These are phyloP conservation scores for Vachellia pachyceras DNA, from an alignment of 306 rosid genomes.

Conservation along the genomic window DNA sequence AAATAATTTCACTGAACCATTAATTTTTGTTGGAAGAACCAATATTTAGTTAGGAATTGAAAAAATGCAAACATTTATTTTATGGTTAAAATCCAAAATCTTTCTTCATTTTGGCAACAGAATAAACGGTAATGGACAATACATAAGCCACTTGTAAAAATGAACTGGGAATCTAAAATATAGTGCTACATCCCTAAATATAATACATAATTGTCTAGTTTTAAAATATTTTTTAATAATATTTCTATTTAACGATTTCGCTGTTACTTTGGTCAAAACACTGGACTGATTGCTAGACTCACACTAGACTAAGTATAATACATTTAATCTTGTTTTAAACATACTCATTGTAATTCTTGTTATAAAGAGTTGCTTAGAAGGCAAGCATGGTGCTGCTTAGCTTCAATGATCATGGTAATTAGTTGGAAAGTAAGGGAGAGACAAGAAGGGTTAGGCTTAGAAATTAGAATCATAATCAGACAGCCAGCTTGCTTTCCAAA, in stretches of 20 bases:
- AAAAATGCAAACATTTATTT: not conserved
- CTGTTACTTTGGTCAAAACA: too few species aligned
- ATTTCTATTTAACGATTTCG: too few species aligned
- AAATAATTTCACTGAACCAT: not conserved
- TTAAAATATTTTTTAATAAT: too few species aligned
- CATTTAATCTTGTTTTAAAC: too few species aligned
- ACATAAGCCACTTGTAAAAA: too few species aligned
- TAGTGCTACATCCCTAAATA: too few species aligned
- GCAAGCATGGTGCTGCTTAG: slow-evolving; percentile 54
- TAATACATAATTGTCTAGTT: too few species aligned
- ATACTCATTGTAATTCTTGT: too few species aligned
- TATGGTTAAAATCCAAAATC: not conserved
- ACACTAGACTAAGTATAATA: not conserved
- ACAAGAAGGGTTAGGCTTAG: not conserved
- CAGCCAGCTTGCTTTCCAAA: slow-evolving; percentile 38
- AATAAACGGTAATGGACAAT: too few species aligned
- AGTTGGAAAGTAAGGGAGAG: slow-evolving; percentile 29
- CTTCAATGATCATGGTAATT: slow-evolving; percentile 31
- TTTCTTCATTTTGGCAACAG: not conserved
- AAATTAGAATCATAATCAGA: not conserved
- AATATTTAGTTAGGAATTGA: not conserved
- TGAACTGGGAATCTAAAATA: too few species aligned
- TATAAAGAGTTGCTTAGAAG: slow-evolving; percentile 52
- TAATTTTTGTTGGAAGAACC: too few species aligned
- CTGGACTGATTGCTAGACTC: too few species aligned